Conservation (phyloP, 192 early-diverging fungal genomes). For the Obelidium mucronatum region DNA sequence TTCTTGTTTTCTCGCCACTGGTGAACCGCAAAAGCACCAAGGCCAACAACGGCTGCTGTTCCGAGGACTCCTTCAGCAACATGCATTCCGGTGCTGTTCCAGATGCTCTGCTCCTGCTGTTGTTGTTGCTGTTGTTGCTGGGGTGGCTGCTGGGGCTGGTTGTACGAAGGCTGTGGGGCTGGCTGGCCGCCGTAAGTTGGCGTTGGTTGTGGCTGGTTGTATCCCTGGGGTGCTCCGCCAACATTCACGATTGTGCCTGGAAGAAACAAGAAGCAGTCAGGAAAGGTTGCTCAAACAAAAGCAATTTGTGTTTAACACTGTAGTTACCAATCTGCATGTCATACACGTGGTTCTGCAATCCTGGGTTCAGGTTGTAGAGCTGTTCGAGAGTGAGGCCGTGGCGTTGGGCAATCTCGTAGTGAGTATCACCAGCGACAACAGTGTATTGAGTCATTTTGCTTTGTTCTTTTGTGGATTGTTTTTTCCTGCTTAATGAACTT, state of each 20-base stretch:
- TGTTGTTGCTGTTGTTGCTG: not conserved
- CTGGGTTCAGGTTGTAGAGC: constrained; percentile 8
- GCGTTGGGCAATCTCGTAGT: constrained; percentile 18
- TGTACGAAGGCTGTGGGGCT: too few species aligned
- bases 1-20: constrained; percentile 43
- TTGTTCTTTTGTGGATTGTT: too few species aligned
- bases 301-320: not conserved
- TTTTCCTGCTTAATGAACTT: too few species aligned
- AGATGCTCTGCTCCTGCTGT: not conserved
- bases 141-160: not conserved
- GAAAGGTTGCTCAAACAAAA: not conserved
- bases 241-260: too few species aligned
- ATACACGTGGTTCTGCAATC: constrained; percentile 7
- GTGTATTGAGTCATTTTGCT: constrained; percentile 20
- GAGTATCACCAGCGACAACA: constrained; percentile 3
- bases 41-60: constrained; percentile 45
- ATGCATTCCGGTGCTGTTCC: not conserved
- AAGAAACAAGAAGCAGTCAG: not conserved
- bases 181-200: not conserved
- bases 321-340: constrained; percentile 22
- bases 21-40: constrained; percentile 46
- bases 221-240: not conserved
- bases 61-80: constrained; percentile 39
- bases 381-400: constrained; percentile 1
- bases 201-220: not conserved